phyloP scores from a whole-genome alignment of 371 early-diverging fungal species.

The Syncephalis plumigaleata region DNA sequence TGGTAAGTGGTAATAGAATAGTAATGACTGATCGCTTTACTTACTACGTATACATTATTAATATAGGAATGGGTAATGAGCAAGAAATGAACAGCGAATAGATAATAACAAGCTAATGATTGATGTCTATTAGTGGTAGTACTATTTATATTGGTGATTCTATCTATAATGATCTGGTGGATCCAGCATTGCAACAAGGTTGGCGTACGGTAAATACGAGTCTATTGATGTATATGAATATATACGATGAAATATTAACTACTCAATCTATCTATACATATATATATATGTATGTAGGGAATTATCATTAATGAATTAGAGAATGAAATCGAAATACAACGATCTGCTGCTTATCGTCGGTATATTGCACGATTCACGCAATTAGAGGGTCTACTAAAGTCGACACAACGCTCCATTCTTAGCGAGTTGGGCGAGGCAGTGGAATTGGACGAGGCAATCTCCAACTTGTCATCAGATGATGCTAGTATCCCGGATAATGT shows the following conservation, averaged over 20 bases:
- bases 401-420: too few species aligned
- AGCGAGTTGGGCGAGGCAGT: too few species aligned
- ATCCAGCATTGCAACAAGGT: conserved; percentile 40
- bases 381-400: too few species aligned
- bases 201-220: conserved; percentile 26
- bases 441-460: too few species aligned
- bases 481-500: too few species aligned
- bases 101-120: neutral
- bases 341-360: conserved; percentile 26
- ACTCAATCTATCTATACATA: too few species aligned
- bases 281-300: too few species aligned
- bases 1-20: conserved; percentile 15
- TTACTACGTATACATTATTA: neutral
- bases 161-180: conserved; percentile 41
- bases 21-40: neutral
- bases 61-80: conserved; percentile 6
- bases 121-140: conserved; percentile 17
- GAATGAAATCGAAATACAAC: conserved; percentile 29
- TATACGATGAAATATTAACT: neutral
- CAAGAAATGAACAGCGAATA: neutral
- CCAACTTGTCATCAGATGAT: too few species aligned
- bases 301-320: conserved; percentile 43
- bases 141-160: conserved; percentile 53
- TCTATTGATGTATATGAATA: neutral
- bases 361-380: conserved; percentile 1